Evolutionary conservation across 371 early-diverging fungal genomes (phyloP), one percentile per base, ranked within the genome.

Genomic region (Apophysomyces sp.): DNA sequence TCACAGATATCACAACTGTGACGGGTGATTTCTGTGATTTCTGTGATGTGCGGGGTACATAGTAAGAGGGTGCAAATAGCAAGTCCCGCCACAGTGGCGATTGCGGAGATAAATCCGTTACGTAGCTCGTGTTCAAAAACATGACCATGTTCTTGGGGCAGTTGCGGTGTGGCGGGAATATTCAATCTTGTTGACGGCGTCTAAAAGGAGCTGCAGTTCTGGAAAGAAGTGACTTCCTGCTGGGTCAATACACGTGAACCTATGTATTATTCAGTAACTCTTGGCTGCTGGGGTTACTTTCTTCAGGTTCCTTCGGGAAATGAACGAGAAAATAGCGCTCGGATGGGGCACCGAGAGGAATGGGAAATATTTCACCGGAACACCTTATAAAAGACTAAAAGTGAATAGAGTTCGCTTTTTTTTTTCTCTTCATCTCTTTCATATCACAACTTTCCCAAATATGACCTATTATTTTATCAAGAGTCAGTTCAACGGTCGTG

Each of bases 401-500:
- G 16, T 21, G 2, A 21, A 9, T 9, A 5, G 24, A 2, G 34
- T 13, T 6, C 4, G 6, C 32, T 4, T 32, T 32, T 0, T 34
- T 2, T 13, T 13, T 34, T 21, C 9, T 4, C 21, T 44, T 44
- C 49, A 21, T 44, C 21, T 21, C 21, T 44, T 21, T 7, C 21
- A 18, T 21, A 18, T 21, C 24, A 18, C 11, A 18, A 4, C 34
- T n/a, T 5, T 36, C 16, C 18, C 21, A 54, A 54, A 54, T n/a
- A 55, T 24, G 37, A n/a, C 16, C 2, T 32, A 34, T 11, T 65
- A 31, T 36, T 65, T 53, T 27, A 73, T 69, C 65, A 62, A 58
- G 49, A 69, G 69, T 37, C 57, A 69, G 51, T 62, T 67, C 26
- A 73, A 73, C 54, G 69, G 69, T 16, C 69, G 67, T 36, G 73